phyloP scores from a whole-genome alignment of 2,329 filamentous ascomycete genomes.

The Aureobasidium sp. region DNA sequence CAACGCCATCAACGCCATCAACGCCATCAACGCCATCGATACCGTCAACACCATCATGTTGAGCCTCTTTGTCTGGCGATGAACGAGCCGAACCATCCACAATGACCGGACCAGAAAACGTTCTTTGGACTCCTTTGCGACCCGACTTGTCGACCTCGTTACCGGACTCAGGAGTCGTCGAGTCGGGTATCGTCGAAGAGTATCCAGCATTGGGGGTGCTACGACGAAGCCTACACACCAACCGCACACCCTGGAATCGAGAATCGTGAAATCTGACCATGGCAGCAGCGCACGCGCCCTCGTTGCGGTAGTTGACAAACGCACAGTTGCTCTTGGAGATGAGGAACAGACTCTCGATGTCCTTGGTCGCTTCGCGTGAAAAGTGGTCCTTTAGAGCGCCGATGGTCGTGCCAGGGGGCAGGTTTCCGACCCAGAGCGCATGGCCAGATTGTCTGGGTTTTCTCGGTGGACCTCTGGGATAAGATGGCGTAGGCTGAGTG shows the following conservation, averaged over 20 bases:
- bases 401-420: conserved; percentile 75
- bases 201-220: conserved; percentile 20
- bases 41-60: neutral
- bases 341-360: conserved; percentile 83
- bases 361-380: conserved; percentile 63
- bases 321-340: conserved; percentile 97
- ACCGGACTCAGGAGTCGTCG: neutral
- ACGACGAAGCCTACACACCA: conserved; percentile 75
- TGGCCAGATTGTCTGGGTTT: conserved; percentile 69
- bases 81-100: neutral
- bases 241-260: conserved; percentile 73
- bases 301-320: conserved; percentile 89
- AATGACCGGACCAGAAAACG: neutral
- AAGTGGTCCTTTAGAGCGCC: conserved; percentile 87
- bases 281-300: conserved; percentile 65
- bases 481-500: conserved; percentile 26
- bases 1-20: neutral
- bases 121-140: neutral
- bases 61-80: neutral
- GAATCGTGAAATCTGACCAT: conserved; percentile 86
- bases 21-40: neutral
- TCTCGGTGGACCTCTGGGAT: conserved; percentile 55
- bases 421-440: conserved; percentile 92
- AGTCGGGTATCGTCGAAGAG: neutral
- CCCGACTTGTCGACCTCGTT: neutral